Evolutionary conservation across 2,329 filamentous ascomycete genomes (phyloP), one percentile per base, ranked within the genome.

Genomic region (Sordariomycetes sp.): DNA sequence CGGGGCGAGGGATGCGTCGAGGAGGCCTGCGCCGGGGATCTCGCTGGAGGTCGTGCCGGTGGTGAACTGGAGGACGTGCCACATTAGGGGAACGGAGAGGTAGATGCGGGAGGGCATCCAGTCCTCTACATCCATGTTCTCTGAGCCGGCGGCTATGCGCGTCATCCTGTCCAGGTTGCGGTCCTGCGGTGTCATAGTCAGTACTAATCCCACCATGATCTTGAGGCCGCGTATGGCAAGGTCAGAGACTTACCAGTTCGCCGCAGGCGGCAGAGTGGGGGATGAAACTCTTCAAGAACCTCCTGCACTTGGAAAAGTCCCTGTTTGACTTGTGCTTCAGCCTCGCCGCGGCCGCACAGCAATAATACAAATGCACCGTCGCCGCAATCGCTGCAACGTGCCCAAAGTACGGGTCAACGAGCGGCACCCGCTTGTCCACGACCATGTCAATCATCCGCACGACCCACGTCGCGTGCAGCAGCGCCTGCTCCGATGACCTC

Each of bases 401-500:
- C 0, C 74, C 76, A 36, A 79, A 76, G 62, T 78, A 79, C 0
- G 76, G 76, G 61, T 79, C 76, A 2, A 72, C 72, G 8, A 79
- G 66, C 3, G 69, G 69, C 10, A 78, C 66, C 55, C 74, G 70
- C 64, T 77, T 78, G 57, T 78, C 75, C 1, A 73, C 67, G 1
- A 77, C 72, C 76, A 79, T 78, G 53, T 78, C 76, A 42, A 80
- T 77, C 64, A 80, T 72, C 3, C 77, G 71, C 15, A 76, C 75
- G 48, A 79, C 73, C 77, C 77, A 80, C 0, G 77, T 80, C 1
- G 74, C 72, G 53, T 80, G 77, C 2, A 79, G 64, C 1, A 80
- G 64, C 0, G 76, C 77, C 13, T 77, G 64, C 61, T 80, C 77
- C 0, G 75, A 78, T 0, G 76, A 78, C 2, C 75, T 65, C 48